These are phyloP conservation scores for Centrapalus pauciflorus DNA, from an alignment of 129 eudicot species.

Conservation along the genomic window DNA sequence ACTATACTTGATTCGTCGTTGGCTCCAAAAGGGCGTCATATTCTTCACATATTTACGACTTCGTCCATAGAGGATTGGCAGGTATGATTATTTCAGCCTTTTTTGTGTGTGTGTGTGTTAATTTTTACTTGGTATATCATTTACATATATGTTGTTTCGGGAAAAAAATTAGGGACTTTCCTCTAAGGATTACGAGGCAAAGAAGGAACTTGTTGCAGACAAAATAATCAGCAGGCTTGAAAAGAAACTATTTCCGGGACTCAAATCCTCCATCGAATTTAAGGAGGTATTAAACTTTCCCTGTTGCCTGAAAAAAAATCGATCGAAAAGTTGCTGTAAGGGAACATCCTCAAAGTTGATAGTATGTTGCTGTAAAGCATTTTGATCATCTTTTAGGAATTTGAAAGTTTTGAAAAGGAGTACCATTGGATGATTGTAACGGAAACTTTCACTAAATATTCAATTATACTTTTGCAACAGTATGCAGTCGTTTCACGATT, in stretches of 20 bases:
- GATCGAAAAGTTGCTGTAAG: too few relatives aligned
- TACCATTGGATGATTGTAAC: slow-evolving; percentile 4
- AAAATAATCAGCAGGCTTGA: slow-evolving; percentile 83
- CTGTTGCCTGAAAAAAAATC: neutral
- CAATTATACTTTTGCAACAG: neutral
- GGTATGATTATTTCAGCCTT: slow-evolving; percentile 35
- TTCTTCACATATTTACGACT: slow-evolving; percentile 95
- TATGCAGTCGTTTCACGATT: neutral
- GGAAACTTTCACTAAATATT: too few relatives aligned
- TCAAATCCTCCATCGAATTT: slow-evolving; percentile 66
- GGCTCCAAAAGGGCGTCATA: slow-evolving; percentile 93
- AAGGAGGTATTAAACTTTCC: slow-evolving; percentile 58
- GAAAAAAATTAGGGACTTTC: slow-evolving; percentile 60
- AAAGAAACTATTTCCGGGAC: slow-evolving; percentile 89
- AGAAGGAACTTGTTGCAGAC: slow-evolving; percentile 89
- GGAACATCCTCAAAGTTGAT: neutral
- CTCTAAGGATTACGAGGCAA: slow-evolving; percentile 61
- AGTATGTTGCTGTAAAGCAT: neutral
- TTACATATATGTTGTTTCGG: neutral
- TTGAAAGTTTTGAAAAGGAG: slow-evolving; percentile 1
- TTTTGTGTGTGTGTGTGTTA: neutral
- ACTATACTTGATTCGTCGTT: slow-evolving; percentile 88
- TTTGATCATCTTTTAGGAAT: neutral
- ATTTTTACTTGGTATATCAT: neutral
- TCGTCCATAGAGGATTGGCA: slow-evolving; percentile 97